Conservation (phyloP, 306 rosid genomes). For the Crotalaria pallida region DNA sequence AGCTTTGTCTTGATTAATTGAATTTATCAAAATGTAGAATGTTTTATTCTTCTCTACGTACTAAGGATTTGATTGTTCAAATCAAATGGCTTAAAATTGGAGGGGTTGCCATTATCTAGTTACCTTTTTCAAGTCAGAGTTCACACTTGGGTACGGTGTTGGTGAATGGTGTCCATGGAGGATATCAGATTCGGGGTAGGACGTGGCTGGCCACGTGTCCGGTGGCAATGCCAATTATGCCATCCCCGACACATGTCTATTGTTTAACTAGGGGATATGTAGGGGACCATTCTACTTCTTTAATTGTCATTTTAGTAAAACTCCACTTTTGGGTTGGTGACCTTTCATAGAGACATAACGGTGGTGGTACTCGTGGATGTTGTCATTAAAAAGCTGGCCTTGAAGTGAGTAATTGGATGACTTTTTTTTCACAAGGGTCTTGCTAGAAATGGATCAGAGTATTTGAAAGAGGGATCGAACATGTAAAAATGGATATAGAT, state of each 20-base stretch:
- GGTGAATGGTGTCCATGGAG: constrained; percentile 7
- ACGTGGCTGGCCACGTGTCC: constrained; percentile 20
- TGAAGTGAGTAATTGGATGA: constrained; percentile 4
- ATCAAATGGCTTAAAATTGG: constrained; percentile 28
- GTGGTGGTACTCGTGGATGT: neutral
- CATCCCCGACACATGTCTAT: constrained; percentile 28
- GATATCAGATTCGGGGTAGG: constrained; percentile 27
- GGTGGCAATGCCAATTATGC: constrained; percentile 14
- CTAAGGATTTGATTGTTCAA: constrained; percentile 35
- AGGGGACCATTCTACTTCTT: constrained; percentile 30
- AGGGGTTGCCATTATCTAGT: constrained; percentile 18
- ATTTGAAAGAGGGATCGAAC: too few relatives aligned
- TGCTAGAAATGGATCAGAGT: too few relatives aligned
- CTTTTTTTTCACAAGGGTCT: neutral
- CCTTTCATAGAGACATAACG: constrained; percentile 11
- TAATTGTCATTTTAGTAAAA: constrained; percentile 15
- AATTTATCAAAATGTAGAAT: neutral
- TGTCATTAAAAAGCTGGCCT: constrained; percentile 6
- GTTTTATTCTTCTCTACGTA: neutral
- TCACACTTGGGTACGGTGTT: constrained; percentile 25
- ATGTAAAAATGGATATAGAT: too few relatives aligned
- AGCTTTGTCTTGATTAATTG: constrained; percentile 16
- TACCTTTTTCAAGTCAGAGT: constrained; percentile 25
- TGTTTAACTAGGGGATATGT: neutral
- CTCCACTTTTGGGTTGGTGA: constrained; percentile 40